phyloP scores from a whole-genome alignment of 495 filamentous ascomycete genomes.

The Talaromyces adpressus region DNA sequence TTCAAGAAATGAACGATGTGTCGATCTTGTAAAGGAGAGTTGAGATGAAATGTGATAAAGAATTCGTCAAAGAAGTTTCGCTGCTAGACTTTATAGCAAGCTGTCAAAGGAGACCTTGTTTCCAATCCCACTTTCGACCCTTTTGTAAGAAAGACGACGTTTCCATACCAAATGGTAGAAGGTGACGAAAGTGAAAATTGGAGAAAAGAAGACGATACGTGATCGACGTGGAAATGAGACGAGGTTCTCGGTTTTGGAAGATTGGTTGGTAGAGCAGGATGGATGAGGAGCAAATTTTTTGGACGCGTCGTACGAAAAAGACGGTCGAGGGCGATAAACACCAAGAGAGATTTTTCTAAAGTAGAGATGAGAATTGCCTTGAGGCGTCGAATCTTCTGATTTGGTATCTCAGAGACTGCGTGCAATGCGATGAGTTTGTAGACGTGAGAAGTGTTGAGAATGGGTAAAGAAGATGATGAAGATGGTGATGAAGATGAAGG shows the following conservation, averaged over 20 bases:
- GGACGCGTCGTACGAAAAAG: not conserved
- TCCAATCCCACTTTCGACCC: not conserved
- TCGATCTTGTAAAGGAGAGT: not conserved
- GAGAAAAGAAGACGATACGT: not conserved
- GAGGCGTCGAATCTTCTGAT: not conserved
- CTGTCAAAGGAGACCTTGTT: not conserved
- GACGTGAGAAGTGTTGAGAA: not conserved
- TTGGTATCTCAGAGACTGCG: not conserved
- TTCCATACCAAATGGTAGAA: not conserved
- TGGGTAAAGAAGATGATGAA: constrained; percentile 1
- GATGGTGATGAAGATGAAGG: not conserved
- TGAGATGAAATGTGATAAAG: not conserved
- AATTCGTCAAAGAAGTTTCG: not conserved
- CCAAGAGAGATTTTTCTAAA: not conserved
- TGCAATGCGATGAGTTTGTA: not conserved
- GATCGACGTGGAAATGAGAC: not conserved
- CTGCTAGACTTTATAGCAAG: not conserved
- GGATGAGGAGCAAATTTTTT: not conserved
- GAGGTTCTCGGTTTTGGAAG: not conserved
- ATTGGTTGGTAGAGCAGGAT: not conserved
- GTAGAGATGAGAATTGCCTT: not conserved
- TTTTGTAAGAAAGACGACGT: not conserved
- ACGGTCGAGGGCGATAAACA: not conserved
- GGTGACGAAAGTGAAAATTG: not conserved
- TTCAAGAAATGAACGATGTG: not conserved